Conservation (phyloP, 2,329 filamentous ascomycete species). For the Dactylellina leptospora region DNA sequence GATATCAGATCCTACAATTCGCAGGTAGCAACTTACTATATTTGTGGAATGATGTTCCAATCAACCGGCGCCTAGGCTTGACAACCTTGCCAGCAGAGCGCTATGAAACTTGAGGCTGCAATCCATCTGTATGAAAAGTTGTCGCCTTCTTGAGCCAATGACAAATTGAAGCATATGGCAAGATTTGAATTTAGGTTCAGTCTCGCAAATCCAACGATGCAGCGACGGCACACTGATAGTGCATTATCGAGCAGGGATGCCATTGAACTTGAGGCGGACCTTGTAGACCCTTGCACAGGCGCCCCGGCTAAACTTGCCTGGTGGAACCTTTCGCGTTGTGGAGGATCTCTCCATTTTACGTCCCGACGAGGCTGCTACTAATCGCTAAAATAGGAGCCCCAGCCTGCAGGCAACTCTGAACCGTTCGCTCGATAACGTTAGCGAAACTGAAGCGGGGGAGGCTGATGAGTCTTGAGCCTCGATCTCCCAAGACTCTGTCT, state of each 20-base stretch:
- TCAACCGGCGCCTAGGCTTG: conserved; percentile 31
- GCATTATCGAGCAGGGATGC: conserved; percentile 1
- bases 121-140: conserved; percentile 6
- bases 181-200: neutral
- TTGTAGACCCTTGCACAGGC: neutral
- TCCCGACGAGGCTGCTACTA: conserved; percentile 25
- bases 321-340: neutral
- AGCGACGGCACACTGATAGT: conserved; percentile 28
- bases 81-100: neutral
- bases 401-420: conserved; percentile 30
- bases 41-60: too few species aligned
- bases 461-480: conserved; percentile 27
- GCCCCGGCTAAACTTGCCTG: conserved; percentile 40
- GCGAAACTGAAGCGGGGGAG: neutral
- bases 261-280: conserved; percentile 1
- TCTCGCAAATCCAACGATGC: conserved; percentile 15
- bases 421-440: conserved; percentile 30
- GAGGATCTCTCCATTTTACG: neutral
- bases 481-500: neutral
- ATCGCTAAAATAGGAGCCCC: conserved; percentile 14
- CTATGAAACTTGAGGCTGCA: conserved; percentile 21
- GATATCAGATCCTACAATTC: neutral
- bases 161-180: conserved; percentile 37
- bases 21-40: too few species aligned
- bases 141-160: conserved; percentile 21